These are phyloP conservation scores for Pezizomycotina sp. DNA, from an alignment of 2,329 filamentous ascomycete species.

Conservation along the genomic window DNA sequence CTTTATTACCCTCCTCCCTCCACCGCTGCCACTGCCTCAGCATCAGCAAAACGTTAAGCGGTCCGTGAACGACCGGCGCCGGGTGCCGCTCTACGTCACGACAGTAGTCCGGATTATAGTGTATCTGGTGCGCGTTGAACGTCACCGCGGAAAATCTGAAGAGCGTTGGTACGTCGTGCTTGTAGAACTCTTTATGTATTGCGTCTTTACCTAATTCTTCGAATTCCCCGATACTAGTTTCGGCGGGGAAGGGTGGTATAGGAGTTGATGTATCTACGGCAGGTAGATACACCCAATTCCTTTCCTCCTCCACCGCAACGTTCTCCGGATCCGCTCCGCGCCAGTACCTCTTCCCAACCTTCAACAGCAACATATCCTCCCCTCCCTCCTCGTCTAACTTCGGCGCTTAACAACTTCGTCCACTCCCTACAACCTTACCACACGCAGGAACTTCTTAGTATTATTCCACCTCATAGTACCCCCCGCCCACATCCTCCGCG, in stretches of 20 bases:
- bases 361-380: too few species aligned
- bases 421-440: too few species aligned
- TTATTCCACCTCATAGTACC: too few species aligned
- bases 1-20: constrained; percentile 18
- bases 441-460: too few species aligned
- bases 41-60: constrained; percentile 61
- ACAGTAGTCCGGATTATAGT: constrained; percentile 59
- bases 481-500: too few species aligned
- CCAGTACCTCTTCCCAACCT: constrained; percentile 95
- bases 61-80: constrained; percentile 69
- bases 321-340: constrained; percentile 54
- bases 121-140: constrained; percentile 81
- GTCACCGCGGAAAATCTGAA: constrained; percentile 83
- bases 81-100: constrained; percentile 55
- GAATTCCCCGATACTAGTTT: too few species aligned
- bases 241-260: too few species aligned
- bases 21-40: too few species aligned
- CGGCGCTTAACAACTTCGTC: too few species aligned
- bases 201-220: constrained; percentile 33
- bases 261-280: too few species aligned
- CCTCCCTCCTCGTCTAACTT: too few species aligned
- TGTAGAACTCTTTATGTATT: constrained; percentile 43
- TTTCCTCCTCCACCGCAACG: constrained; percentile 56
- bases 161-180: constrained; percentile 49
- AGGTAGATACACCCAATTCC: too few species aligned